Base-by-base conservation (phyloP, 805 yeast genomes). In the Wickerhamomyces tratensis region DNA sequence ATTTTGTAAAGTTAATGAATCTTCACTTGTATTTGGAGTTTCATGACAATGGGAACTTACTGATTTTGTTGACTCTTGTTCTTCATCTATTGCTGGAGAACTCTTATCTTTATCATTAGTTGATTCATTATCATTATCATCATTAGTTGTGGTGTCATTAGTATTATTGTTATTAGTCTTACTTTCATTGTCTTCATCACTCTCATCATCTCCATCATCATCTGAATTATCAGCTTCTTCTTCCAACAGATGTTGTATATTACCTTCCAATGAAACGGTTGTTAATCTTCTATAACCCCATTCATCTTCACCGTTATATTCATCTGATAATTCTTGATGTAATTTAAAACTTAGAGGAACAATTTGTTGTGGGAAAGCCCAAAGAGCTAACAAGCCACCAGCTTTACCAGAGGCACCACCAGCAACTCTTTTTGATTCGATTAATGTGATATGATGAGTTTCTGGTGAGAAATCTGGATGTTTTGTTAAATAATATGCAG, bases 321-420 rank as follows among this genome's bases (percentile, higher is more conserved):
- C 72, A 45, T 81, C 79, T 7, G 95, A 76, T 38, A 91, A 70
- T 45, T 88, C 82, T 54, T 82, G 86, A 64, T 91, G 98, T 47
- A 91, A 69, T 49, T 76, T 74, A 64, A 88, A 93, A 39, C 94
- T 82, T 42, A 91, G 68, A 0, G 95, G 93, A 7, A 88, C 98
- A 40, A 91, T 77, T 60, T 86, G 96, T 52, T 83, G 88, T 1
- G 98, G 98, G 62, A 93, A 93, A 0, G 98, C 98, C 95, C 97
- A 89, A 25, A 85, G 72, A 1, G 98, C 97, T 40, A 91, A 64
- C 40, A 91, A 69, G 0, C 98, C 98, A 38, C 98, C 98, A 7
- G 98, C 98, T 55, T 91, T 93, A 43, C 98, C 98, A 36, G 87
- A 77, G 15, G 98, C 98, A 39, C 96, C 98, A 41, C 96, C 95